phyloP scores from a whole-genome alignment of 148 eudicot species.

The Camellia lanceoleosa region DNA sequence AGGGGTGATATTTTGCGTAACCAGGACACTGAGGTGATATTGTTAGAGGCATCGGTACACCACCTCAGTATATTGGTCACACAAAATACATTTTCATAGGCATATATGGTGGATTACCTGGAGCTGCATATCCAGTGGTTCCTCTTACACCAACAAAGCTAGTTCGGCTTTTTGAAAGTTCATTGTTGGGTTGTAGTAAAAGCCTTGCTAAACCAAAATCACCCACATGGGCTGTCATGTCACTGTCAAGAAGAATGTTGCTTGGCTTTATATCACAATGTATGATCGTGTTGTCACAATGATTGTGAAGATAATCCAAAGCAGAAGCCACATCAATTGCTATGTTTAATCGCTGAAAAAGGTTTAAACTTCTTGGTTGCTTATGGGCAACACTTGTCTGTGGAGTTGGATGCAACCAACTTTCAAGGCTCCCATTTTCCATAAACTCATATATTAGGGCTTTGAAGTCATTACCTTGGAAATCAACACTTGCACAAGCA shows the following conservation, averaged over 20 bases:
- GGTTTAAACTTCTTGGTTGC: not conserved
- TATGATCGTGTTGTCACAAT: constrained; percentile 18
- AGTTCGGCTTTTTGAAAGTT: not conserved
- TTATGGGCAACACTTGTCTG: no score
- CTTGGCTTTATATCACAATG: constrained; percentile 42
- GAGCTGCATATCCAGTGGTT: constrained; percentile 7
- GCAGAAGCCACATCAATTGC: constrained; percentile 37
- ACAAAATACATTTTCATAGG: no score
- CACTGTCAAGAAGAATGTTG: constrained; percentile 28
- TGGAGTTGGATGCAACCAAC: constrained; percentile 13
- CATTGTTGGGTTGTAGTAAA: not conserved
- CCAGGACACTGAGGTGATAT: no score
- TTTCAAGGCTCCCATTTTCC: constrained; percentile 15
- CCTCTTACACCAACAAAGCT: constrained; percentile 4
- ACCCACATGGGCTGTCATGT: constrained; percentile 37
- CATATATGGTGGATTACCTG: not conserved
- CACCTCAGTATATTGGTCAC: no score
- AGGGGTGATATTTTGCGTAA: no score
- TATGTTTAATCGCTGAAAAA: constrained; percentile 14
- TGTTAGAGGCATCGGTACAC: no score
- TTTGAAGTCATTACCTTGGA: constrained; percentile 18
- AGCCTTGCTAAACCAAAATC: constrained; percentile 24
- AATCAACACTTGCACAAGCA: constrained; percentile 17
- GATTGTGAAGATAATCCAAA: constrained; percentile 35
- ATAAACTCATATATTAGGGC: constrained; percentile 20